phyloP scores from a whole-genome alignment of 73 alveolate species.

The Tetrahymena elliotti region DNA sequence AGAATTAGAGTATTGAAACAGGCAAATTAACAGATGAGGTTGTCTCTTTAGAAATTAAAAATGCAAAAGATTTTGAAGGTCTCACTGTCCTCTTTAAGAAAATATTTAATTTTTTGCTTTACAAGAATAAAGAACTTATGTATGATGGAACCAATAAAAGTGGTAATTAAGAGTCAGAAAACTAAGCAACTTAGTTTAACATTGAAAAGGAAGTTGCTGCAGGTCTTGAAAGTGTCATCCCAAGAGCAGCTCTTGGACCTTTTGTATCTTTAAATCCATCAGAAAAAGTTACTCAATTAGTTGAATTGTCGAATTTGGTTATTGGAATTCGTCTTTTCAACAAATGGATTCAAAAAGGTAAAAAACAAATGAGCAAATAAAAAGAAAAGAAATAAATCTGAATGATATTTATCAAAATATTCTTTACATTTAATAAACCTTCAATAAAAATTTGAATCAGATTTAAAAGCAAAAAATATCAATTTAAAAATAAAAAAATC shows the following conservation, averaged over 20 bases:
- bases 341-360: conserved; percentile 85
- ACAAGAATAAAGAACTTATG: conserved; percentile 58
- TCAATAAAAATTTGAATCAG: too few relatives aligned
- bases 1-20: conserved; percentile 70
- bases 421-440: too few relatives aligned
- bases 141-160: conserved; percentile 9
- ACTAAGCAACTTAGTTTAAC: conserved; percentile 48
- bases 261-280: conserved; percentile 95
- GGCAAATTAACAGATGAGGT: conserved; percentile 79
- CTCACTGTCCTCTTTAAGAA: conserved; percentile 73
- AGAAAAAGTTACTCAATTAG: conserved; percentile 93
- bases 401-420: too few relatives aligned
- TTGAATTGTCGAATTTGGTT: conserved; percentile 92
- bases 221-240: conserved; percentile 95
- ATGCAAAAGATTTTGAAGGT: conserved; percentile 88
- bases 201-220: conserved; percentile 97
- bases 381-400: neutral
- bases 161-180: neutral
- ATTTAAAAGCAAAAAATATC: too few relatives aligned
- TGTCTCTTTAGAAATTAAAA: conserved; percentile 73
- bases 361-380: neutral
- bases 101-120: conserved; percentile 73
- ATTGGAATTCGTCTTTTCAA: conserved; percentile 96
- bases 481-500: too few relatives aligned
- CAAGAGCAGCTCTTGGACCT: conserved; percentile 98